Conservation (phyloP, 306 rosid species). For the Dalbergia oliveri region DNA sequence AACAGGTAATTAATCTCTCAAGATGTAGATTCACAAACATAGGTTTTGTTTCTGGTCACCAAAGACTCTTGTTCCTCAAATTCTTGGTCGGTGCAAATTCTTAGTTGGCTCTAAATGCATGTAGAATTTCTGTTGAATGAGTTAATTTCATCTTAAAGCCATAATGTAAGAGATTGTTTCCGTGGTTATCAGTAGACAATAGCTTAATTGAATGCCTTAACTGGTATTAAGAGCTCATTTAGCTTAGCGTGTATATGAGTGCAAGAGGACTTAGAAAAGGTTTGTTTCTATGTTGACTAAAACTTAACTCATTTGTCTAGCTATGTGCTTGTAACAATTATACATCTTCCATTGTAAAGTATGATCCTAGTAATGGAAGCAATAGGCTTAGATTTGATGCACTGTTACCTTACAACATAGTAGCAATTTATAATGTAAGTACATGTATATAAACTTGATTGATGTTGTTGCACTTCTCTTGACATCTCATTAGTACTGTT, state of each 20-base stretch:
- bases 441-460: conserved; percentile 44
- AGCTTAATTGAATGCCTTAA: background rate
- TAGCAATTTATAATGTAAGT: conserved; percentile 8
- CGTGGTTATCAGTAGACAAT: background rate
- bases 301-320: background rate
- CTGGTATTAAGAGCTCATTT: background rate
- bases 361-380: conserved; percentile 33
- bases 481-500: conserved; percentile 31
- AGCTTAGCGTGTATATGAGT: background rate
- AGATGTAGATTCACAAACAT: no score
- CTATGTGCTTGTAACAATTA: background rate
- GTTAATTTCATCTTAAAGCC: background rate
- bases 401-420: background rate
- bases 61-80: no score
- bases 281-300: conserved; percentile 7
- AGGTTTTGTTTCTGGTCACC: no score
- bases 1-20: no score
- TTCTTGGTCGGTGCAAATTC: background rate
- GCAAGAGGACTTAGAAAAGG: background rate
- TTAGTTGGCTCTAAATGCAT: background rate
- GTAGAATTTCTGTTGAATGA: background rate
- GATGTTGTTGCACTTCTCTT: conserved; percentile 48
- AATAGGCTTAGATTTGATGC: conserved; percentile 29
- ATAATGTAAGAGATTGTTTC: background rate
- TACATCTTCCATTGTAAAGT: conserved; percentile 3